These are phyloP conservation scores for Penicillium sp. DNA, from an alignment of 2,329 filamentous ascomycete genomes.

Conservation along the genomic window DNA sequence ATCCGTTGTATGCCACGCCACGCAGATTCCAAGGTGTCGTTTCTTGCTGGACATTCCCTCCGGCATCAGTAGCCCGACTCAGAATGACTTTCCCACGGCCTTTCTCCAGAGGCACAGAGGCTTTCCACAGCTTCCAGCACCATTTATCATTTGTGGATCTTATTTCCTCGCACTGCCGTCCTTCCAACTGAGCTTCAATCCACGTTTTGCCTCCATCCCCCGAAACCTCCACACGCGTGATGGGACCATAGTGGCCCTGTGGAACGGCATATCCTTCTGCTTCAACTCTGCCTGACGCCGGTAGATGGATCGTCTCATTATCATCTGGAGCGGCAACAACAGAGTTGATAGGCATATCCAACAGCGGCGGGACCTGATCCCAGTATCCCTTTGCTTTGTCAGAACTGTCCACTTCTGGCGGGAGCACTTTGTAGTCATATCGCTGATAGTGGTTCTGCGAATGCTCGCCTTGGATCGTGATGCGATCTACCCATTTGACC, in stretches of 20 bases:
- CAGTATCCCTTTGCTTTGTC: conserved; percentile 53
- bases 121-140: conserved; percentile 55
- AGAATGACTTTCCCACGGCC: conserved; percentile 45
- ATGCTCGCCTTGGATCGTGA: conserved; percentile 50
- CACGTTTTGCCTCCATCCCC: conserved; percentile 49
- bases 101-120: conserved; percentile 21
- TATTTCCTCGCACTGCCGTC: conserved; percentile 17
- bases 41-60: conserved; percentile 49
- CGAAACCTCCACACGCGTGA: conserved; percentile 52
- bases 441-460: conserved; percentile 56
- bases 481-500: conserved; percentile 55
- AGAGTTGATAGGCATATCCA: conserved; percentile 56
- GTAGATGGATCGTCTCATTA: conserved; percentile 39
- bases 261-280: conserved; percentile 56
- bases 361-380: conserved; percentile 47
- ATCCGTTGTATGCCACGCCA: conserved; percentile 59
- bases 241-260: conserved; percentile 49
- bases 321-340: conserved; percentile 49
- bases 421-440: conserved; percentile 58
- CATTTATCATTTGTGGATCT: conserved; percentile 39
- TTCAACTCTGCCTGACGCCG: conserved; percentile 41
- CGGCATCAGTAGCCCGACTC: conserved; percentile 53
- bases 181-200: conserved; percentile 44
- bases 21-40: conserved; percentile 55
- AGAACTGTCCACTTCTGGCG: conserved; percentile 46